A percentile compares a stretch with the other conserved stretches of the same genome.
These are phyloP conservation scores for Kuraishia hungarica DNA, from an alignment of 805 yeast species.

Conservation along the genomic window DNA sequence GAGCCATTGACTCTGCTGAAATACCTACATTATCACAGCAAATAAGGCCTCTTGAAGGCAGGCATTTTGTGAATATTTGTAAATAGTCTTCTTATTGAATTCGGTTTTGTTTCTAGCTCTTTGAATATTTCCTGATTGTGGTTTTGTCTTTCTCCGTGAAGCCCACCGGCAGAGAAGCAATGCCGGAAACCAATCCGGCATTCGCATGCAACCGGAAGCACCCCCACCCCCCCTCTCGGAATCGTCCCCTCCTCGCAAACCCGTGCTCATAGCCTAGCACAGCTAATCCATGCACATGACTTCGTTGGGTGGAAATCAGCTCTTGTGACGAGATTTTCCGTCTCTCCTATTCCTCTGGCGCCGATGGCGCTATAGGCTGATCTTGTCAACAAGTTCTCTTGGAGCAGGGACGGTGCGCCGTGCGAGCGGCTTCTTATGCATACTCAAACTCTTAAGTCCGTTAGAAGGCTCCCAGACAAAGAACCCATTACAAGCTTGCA, in stretches of 20 bases:
- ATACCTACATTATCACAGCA: neutral
- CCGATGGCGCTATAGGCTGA: neutral
- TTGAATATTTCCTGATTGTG: too few relatives aligned
- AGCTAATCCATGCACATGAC: neutral
- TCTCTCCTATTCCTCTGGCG: neutral
- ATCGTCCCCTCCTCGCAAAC: neutral
- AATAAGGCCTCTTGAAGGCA: neutral
- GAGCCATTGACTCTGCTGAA: neutral
- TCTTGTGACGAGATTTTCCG: neutral
- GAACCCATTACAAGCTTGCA: too few relatives aligned
- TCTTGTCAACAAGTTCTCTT: neutral
- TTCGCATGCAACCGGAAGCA: neutral
- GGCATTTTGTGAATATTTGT: too few relatives aligned
- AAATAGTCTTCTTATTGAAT: too few relatives aligned
- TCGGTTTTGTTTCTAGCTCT: too few relatives aligned
- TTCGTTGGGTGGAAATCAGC: neutral
- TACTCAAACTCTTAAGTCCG: neutral
- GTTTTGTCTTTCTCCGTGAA: neutral
- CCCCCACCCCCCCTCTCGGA: neutral
- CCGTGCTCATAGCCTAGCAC: neutral
- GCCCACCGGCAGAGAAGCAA: neutral
- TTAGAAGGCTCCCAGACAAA: neutral
- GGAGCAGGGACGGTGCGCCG: neutral
- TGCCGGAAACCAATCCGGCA: neutral
- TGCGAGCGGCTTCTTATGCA: neutral